Percentiles rank a stretch among this genome's conserved stretches.
These are phyloP conservation scores for Westerdykella sp. DNA, from an alignment of 2,329 filamentous ascomycete species.

Conservation along the genomic window DNA sequence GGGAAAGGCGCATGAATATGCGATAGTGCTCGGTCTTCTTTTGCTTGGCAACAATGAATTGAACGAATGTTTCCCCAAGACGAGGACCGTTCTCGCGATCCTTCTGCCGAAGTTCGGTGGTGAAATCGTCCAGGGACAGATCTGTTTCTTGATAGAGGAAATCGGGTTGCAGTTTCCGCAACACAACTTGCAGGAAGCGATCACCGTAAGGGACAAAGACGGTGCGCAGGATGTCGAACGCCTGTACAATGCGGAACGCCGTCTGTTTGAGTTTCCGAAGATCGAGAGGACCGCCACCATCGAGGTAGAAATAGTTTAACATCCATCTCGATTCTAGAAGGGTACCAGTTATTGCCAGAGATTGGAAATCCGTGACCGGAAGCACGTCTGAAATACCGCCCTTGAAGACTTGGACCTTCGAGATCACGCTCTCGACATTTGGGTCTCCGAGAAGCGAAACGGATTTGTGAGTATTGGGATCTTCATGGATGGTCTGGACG, in stretches of 20 bases:
- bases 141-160: conserved; percentile 29
- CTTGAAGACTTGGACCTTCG: conserved; percentile 32
- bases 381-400: conserved; percentile 31
- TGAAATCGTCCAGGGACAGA: conserved; percentile 25
- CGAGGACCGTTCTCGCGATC: conserved; percentile 26
- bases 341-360: conserved; percentile 29
- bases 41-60: conserved; percentile 29
- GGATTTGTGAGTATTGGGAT: conserved; percentile 13
- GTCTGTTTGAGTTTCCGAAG: conserved; percentile 28
- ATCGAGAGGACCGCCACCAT: conserved; percentile 26
- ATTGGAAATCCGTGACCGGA: conserved; percentile 31
- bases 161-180: conserved; percentile 26
- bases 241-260: conserved; percentile 26
- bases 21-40: conserved; percentile 24
- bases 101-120: conserved; percentile 20
- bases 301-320: conserved; percentile 33
- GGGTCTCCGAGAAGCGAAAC: conserved; percentile 29
- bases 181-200: conserved; percentile 30
- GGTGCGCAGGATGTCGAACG: conserved; percentile 31
- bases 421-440: conserved; percentile 31
- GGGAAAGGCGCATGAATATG: conserved; percentile 30
- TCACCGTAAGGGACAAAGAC: conserved; percentile 32
- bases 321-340: conserved; percentile 32
- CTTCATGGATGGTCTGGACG: conserved; percentile 23
- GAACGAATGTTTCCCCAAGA: conserved; percentile 27